Base-by-base conservation (phyloP, 2,329 filamentous ascomycete species). In the Cercospora sp. region DNA sequence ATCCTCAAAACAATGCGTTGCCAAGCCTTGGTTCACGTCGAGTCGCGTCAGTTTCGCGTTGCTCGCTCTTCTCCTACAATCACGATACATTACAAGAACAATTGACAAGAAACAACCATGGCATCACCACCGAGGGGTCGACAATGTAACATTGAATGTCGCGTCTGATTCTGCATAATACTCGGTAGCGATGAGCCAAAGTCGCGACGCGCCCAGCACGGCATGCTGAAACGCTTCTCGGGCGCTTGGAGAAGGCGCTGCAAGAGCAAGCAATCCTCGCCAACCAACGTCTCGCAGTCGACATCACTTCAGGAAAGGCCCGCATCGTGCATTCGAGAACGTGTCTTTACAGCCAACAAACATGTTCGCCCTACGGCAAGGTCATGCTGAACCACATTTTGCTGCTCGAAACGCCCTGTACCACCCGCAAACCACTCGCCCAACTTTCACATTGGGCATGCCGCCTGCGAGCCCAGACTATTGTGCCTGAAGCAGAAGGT, bases 201-300 rank as follows among this genome's bases (percentile, higher is more conserved):
- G 31, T 64, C 60, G 36, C 65, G 65, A 67, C 33, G 55, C 66
- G 61, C 42, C 42, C 61, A 18, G 18, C 31, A 42, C 55, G 39
- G 26, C 28, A 65, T 13, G 16, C n/a, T 68, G 66, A 65, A 68
- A 68, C 66, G 39, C 55, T 6, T 26, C 39, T 28, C 51, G 28
- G 42, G 63, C 67, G 67, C 67, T 65, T 68, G 23, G 31, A 65
- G n/a, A 33, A 58, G 42, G 63, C 67, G 67, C 67, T 63, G 65
- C 51, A 33, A 63, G n/a, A 60, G 64, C 45, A 51, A 65, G 60
- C 66, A 59, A 63, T 55, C 36, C 31, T 63, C 66, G 30, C 66
- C 66, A 68, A 65, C 64, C 48, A 61, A 57, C 20, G 33, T 45
- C 18, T 18, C 36, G 59, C 63, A 12, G 16, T 57, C 61, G 33